phyloP scores from a whole-genome alignment of 768 basidiomycete species.

The Thelephora ganbajun region DNA sequence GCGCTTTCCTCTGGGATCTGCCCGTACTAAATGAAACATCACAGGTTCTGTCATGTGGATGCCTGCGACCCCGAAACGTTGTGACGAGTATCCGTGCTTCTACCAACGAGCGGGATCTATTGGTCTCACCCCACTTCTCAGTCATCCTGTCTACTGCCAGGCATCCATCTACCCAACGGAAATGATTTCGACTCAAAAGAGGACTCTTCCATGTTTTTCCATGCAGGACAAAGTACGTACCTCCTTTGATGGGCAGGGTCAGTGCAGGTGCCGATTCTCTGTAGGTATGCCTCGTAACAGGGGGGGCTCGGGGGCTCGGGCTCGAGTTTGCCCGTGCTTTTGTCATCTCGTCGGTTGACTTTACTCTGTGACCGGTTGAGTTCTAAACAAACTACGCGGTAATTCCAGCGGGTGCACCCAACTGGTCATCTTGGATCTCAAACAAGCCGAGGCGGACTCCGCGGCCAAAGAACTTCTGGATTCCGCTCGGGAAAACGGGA shows the following conservation, averaged over 20 bases:
- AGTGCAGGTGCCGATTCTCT: background rate
- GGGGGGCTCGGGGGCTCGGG: slow-evolving; percentile 84
- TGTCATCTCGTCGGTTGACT: slow-evolving; percentile 52
- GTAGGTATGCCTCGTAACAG: slow-evolving; percentile 86
- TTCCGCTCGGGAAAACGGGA: slow-evolving; percentile 41
- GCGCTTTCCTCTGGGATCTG: too few relatives aligned
- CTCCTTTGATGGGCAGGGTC: background rate
- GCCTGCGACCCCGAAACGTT: too few relatives aligned
- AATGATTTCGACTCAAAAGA: slow-evolving; percentile 7
- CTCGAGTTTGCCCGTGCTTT: slow-evolving; percentile 87
- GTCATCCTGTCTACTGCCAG: slow-evolving; percentile 1
- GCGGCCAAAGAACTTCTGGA: slow-evolving; percentile 58
- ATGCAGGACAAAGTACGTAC: slow-evolving; percentile 56
- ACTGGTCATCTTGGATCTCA: slow-evolving; percentile 74
- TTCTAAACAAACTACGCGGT: too few relatives aligned
- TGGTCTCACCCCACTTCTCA: background rate
- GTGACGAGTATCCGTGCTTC: too few relatives aligned
- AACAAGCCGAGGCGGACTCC: slow-evolving; percentile 45
- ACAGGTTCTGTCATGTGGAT: too few relatives aligned
- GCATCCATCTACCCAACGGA: background rate
- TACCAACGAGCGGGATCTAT: too few relatives aligned
- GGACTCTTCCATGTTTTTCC: slow-evolving; percentile 62
- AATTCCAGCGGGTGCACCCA: slow-evolving; percentile 60
- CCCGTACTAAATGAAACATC: too few relatives aligned
- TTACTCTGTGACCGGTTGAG: background rate